Percentiles rank a stretch among this genome's conserved stretches.
Conservation (phyloP, 208 protist genomes). For the Novymonas esmeraldas region DNA sequence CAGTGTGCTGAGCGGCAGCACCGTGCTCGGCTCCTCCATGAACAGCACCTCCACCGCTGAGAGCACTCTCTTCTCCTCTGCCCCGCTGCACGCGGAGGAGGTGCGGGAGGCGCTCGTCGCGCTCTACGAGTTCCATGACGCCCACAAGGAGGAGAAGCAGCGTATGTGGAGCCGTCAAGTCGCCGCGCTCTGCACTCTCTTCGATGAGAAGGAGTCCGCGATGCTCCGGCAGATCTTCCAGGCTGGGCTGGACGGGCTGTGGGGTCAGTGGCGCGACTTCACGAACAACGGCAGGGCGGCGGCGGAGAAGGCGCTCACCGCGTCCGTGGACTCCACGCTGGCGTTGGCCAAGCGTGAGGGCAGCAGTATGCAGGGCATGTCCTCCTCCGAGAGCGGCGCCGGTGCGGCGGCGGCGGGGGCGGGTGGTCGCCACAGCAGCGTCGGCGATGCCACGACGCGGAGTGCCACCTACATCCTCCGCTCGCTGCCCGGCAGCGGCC, state of each 20-base stretch:
- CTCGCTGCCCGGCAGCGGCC: conserved; percentile 5
- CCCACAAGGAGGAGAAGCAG: not conserved
- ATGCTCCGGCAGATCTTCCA: conserved; percentile 12
- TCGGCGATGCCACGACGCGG: not conserved
- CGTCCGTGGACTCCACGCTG: not conserved
- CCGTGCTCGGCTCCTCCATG: not conserved
- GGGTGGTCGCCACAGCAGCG: not conserved
- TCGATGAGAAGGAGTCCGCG: conserved; percentile 19
- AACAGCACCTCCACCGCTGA: not conserved
- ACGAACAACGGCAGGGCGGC: conserved; percentile 25
- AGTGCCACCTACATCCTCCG: conserved; percentile 18
- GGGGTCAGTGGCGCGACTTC: conserved; percentile 17
- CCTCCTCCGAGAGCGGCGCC: conserved; percentile 6
- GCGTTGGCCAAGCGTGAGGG: not conserved
- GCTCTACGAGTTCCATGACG: conserved; percentile 11
- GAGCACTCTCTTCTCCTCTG: no score
- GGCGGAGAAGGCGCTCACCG: conserved; percentile 23
- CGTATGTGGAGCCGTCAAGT: conserved; percentile 18
- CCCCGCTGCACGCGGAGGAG: not conserved
- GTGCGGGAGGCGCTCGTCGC: conserved; percentile 7
- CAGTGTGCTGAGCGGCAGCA: not conserved
- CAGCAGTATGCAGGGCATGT: not conserved
- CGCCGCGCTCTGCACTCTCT: conserved; percentile 13
- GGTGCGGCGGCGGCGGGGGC: not conserved
- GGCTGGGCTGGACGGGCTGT: conserved; percentile 5